Evolutionary conservation across 441 rosid genomes (phyloP).

Genomic region (Gossypium davidsonii): DNA sequence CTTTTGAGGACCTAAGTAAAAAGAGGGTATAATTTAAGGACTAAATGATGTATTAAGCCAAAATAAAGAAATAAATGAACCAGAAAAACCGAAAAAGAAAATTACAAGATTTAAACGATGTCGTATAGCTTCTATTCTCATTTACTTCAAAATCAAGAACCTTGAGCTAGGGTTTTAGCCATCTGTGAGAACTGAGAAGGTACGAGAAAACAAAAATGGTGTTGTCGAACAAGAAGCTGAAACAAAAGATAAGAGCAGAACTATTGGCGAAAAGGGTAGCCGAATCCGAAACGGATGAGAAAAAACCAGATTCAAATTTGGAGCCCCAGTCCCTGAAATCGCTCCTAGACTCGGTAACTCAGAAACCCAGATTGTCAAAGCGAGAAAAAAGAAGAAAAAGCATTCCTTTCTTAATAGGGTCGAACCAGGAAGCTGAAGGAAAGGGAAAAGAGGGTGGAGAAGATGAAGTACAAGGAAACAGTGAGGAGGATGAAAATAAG

Average conservation of each 20-base stretch:
- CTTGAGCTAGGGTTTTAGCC: conserved; percentile 17
- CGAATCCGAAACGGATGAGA: conserved; percentile 13
- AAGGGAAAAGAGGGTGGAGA: conserved; percentile 12
- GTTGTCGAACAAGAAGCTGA: conserved; percentile 85
- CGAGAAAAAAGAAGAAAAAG: conserved; percentile 57
- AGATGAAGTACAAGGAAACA: conserved; percentile 12
- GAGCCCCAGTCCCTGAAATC: conserved; percentile 42
- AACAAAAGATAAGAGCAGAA: conserved; percentile 58
- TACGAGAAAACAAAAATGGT: conserved; percentile 39
- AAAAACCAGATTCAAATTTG: conserved; percentile 19
- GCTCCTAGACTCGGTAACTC: conserved; percentile 49
- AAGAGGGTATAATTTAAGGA: too few relatives aligned
- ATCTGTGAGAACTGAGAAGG: background rate
- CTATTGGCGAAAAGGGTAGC: conserved; percentile 24
- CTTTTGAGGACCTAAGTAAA: too few relatives aligned
- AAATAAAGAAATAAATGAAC: background rate
- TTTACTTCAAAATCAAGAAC: background rate
- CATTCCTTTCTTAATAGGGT: conserved; percentile 22
- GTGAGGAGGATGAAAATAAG: conserved; percentile 11
- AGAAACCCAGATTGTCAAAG: conserved; percentile 64
- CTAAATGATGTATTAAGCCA: too few relatives aligned
- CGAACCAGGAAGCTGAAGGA: conserved; percentile 11
- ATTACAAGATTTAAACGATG: background rate
- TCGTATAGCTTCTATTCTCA: background rate
- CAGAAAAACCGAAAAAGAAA: background rate